These are phyloP conservation scores for Ganoderma lucidum DNA, from an alignment of 1,284 basidiomycete genomes.

Conservation along the genomic window DNA sequence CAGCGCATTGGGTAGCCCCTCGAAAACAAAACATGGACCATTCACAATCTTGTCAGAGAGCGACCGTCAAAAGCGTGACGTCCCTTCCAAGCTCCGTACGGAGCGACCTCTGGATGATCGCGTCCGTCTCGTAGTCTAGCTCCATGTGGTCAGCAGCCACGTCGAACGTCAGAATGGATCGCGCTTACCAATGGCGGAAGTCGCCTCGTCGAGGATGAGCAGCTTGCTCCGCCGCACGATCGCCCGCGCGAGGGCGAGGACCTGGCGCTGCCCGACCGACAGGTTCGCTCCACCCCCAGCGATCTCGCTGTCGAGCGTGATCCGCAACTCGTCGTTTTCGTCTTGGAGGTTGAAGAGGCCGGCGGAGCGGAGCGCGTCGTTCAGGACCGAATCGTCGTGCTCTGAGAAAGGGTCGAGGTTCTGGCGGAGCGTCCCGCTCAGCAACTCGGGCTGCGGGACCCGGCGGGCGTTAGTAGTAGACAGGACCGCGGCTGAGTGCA, in stretches of 20 bases:
- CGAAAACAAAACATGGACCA: slow-evolving; percentile 23
- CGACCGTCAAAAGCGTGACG: slow-evolving; percentile 70
- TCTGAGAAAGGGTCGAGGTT: slow-evolving; percentile 80
- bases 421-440: slow-evolving; percentile 64
- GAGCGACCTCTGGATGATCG: slow-evolving; percentile 65
- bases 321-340: slow-evolving; percentile 57
- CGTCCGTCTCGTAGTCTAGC: slow-evolving; percentile 52
- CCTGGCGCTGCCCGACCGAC: slow-evolving; percentile 64
- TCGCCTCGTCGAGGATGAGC: slow-evolving; percentile 66
- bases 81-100: slow-evolving; percentile 59
- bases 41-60: slow-evolving; percentile 53
- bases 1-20: slow-evolving; percentile 5
- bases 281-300: slow-evolving; percentile 69
- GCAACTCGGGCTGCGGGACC: slow-evolving; percentile 62
- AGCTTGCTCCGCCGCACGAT: slow-evolving; percentile 68
- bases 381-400: slow-evolving; percentile 73
- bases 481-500: background rate
- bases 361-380: slow-evolving; percentile 52
- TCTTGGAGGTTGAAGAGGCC: slow-evolving; percentile 61
- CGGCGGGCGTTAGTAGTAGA: background rate
- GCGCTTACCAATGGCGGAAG: slow-evolving; percentile 38
- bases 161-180: too few species aligned
- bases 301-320: slow-evolving; percentile 63
- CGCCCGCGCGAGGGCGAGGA: slow-evolving; percentile 67
- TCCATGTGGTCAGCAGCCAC: background rate